Percentiles rank a stretch among this genome's conserved stretches.
Evolutionary conservation across 148 eudicot genomes (phyloP).

Genomic region (Rhododendron vialii): DNA sequence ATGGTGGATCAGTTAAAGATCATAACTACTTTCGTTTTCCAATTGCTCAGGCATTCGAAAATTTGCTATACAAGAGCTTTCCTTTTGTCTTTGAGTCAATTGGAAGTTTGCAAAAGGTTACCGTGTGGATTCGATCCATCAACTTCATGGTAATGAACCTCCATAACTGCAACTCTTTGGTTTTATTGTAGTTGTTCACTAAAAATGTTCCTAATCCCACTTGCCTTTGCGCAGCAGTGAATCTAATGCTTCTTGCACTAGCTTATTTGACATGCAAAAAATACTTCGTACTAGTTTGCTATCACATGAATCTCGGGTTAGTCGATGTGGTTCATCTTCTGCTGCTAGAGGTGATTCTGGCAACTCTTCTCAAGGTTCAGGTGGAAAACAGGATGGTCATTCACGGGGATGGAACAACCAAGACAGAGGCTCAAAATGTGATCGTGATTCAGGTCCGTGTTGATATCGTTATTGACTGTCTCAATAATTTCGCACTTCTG

Average conservation of each 20-base stretch:
- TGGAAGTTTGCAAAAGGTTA: constrained; percentile 1
- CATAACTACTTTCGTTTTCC: neutral
- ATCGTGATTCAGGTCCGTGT: constrained; percentile 3
- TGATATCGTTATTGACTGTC: neutral
- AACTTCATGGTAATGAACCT: neutral
- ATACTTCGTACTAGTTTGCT: neutral
- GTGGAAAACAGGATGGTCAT: neutral
- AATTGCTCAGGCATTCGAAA: neutral
- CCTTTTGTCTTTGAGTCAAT: neutral
- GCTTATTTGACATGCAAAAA: neutral
- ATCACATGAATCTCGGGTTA: neutral
- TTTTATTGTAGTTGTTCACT: neutral
- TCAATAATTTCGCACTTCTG: neutral
- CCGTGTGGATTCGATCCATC: neutral
- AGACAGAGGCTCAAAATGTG: neutral
- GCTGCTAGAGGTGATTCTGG: neutral
- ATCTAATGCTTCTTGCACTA: neutral
- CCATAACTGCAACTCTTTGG: too few relatives aligned
- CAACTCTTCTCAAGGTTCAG: neutral
- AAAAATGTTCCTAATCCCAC: neutral
- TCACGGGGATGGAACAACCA: neutral
- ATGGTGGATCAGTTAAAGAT: neutral
- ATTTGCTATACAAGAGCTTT: constrained; percentile 3
- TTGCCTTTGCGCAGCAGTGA: neutral
- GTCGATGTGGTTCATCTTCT: neutral